These are phyloP conservation scores for Neocatenulostroma microsporum DNA, from an alignment of 2,329 filamentous ascomycete genomes.

Conservation along the genomic window DNA sequence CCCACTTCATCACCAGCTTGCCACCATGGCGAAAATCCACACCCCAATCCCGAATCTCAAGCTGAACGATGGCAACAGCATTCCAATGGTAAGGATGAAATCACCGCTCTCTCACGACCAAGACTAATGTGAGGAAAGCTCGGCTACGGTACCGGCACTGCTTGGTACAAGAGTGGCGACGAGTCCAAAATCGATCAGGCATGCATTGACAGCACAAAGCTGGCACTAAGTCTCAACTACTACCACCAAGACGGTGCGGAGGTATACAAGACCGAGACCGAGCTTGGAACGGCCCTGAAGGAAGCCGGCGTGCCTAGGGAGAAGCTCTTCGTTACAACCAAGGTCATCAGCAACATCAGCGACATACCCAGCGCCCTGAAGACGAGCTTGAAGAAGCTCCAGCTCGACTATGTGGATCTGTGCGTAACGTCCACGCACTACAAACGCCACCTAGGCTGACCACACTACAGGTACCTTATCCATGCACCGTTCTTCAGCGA, in stretches of 20 bases:
- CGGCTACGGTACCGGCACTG: constrained; percentile 65
- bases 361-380: constrained; percentile 51
- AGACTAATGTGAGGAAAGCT: constrained; percentile 39
- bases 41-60: constrained; percentile 53
- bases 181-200: constrained; percentile 49
- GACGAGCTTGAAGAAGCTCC: constrained; percentile 51
- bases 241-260: constrained; percentile 69
- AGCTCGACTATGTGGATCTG: constrained; percentile 56
- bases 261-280: constrained; percentile 46
- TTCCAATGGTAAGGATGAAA: constrained; percentile 64
- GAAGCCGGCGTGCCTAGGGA: constrained; percentile 36
- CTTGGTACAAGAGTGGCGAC: constrained; percentile 50
- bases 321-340: constrained; percentile 49
- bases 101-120: no score
- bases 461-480: constrained; percentile 55
- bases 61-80: constrained; percentile 65
- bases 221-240: constrained; percentile 62
- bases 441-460: no score
- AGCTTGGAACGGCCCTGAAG: constrained; percentile 42
- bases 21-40: constrained; percentile 25
- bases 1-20: no score
- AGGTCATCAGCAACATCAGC: constrained; percentile 46
- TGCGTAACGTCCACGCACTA: constrained; percentile 27
- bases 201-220: constrained; percentile 49
- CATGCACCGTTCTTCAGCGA: constrained; percentile 54